phyloP scores from a whole-genome alignment of 306 rosid genomes.

The Cucurbita moschata region DNA sequence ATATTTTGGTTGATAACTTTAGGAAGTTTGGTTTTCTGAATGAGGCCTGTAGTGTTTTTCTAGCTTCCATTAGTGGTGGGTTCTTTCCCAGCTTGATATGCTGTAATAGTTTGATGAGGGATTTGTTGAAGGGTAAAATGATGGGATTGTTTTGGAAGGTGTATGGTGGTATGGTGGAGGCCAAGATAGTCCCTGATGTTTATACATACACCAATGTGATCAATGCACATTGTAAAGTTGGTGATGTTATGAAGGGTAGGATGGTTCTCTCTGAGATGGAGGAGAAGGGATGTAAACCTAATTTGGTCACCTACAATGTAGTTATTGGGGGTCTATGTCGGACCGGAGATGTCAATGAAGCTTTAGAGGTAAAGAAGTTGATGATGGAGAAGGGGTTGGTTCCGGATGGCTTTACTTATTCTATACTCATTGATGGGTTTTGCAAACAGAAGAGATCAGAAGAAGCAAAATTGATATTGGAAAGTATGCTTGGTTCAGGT shows the following conservation, averaged over 20 bases:
- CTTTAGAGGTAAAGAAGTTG: conserved; percentile 10
- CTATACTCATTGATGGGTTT: conserved; percentile 19
- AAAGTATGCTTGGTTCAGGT: conserved; percentile 18
- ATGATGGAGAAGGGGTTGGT: conserved; percentile 25
- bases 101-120: conserved; percentile 29
- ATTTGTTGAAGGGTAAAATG: conserved; percentile 20
- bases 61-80: conserved; percentile 15
- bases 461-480: conserved; percentile 21
- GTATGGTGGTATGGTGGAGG: conserved; percentile 20
- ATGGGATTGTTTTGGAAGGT: conserved; percentile 42
- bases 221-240: conserved; percentile 29
- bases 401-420: conserved; percentile 18
- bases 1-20: conserved; percentile 23
- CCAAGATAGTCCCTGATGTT: conserved; percentile 23
- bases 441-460: conserved; percentile 19
- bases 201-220: conserved; percentile 28
- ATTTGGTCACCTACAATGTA: conserved; percentile 15
- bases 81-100: conserved; percentile 23
- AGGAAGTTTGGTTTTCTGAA: conserved; percentile 18
- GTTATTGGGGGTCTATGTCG: conserved; percentile 26
- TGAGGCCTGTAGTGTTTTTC: conserved; percentile 29
- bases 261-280: conserved; percentile 29
- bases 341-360: conserved; percentile 21
- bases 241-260: conserved; percentile 22
- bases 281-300: conserved; percentile 26